Base-by-base conservation (phyloP, 805 yeast genomes). In the Metschnikowia proteae region DNA sequence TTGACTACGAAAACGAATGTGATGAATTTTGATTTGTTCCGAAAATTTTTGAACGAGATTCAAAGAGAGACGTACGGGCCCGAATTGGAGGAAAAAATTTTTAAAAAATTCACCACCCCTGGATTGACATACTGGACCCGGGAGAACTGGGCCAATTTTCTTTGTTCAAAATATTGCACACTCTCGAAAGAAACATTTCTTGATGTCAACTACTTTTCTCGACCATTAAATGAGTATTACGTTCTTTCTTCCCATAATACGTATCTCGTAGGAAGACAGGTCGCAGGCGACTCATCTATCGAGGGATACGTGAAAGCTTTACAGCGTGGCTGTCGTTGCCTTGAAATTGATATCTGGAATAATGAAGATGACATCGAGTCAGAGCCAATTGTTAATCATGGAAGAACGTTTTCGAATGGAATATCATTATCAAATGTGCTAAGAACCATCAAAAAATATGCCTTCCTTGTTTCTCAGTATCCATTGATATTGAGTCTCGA, bases 321-420 rank as follows among this genome's bases (percentile, higher is more conserved):
- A 43, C 97, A 90, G 62, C 79, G 90, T 47, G 98, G 99, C 1
- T 94, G 98, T 59, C 74, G 97, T 39, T 91, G 97, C 53, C 75
- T 94, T n/a, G 99, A 94, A 61, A 82, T 94, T 36, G 99, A 94
- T 65, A 75, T 94, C 22, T 94, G 99, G 99, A 96, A 92, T 68
- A 73, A 73, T 10, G 51, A 48, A 10, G 87, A 84, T 23, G 82
- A 79, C 33, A 43, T 54, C 9, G 66, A 62, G 10, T 65, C 68
- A 9, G 91, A 85, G 0, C 99, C 99, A 0, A 79, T 88, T 0
- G 97, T 94, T 0, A 85, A 86, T 28, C 99, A 94, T 65, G 99
- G 99, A 0, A 70, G 84, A 43, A 81, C 96, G 0, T 80, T 94
- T 53, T 88, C 98, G 0, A 75, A 84, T 0, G 80, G 92, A 0